Base-by-base conservation (phyloP, 192 early-diverging fungal species). In the Coemansia asiatica region DNA sequence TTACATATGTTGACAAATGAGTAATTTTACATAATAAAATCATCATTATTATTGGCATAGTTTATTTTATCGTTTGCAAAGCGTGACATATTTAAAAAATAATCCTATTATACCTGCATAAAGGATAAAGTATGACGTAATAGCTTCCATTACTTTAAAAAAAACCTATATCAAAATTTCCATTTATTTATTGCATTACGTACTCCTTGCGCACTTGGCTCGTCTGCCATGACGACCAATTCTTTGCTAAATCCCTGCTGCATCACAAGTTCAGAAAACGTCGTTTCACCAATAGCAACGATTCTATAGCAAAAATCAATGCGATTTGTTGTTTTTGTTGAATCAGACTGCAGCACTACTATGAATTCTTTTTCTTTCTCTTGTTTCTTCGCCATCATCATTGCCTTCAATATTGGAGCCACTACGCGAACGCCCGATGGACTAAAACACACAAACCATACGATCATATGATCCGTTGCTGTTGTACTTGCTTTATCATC, bases 361-460 rank as follows among this genome's bases (percentile, higher is more conserved):
- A 22, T 16, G 44, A 36, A 36, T n/a, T n/a, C n/a, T n/a, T n/a
- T n/a, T n/a, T n/a, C n/a, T n/a, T n/a, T n/a, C n/a, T 33, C 31
- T 22, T 71, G 54, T 16, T 44, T 33, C n/a, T n/a, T n/a, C n/a
- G n/a, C n/a, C n/a, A n/a, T n/a, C 46, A 22, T 10, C 31, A 74
- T 21, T 9, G n/a, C 46, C 25, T 48, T 53, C 19, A 79, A 29
- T 26, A 71, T 35, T 23, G 78, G 72, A 18, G 55, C 54, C 1
- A 81, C 69, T 27, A 61, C 78, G 0, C 78, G 72, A 15, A 74
- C 78, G 0, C 78, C 78, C 16, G 78, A 81, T 1, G 78, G 78
- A 46, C 78, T 81, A 49, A 81, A 81, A 36, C 74, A 21, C 63
- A 72, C 78, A 61, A 81, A 56, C 72, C 78, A 81, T 21, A 75